Conservation (phyloP, 768 basidiomycete species). For the Suillus fuscotomentosus region DNA sequence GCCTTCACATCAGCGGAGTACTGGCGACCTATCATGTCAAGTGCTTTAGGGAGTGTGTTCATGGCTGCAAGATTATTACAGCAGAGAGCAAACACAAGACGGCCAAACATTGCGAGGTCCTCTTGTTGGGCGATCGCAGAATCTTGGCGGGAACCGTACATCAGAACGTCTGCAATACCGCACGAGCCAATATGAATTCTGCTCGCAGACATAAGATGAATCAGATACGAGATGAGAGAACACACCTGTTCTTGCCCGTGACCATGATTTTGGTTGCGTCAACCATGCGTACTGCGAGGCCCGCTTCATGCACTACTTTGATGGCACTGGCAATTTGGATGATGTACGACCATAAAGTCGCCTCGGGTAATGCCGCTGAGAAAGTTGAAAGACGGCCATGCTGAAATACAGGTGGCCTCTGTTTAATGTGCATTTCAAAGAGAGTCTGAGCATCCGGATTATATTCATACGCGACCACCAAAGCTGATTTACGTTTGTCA, state of each 20-base stretch:
- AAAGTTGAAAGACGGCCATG: slow-evolving; percentile 37
- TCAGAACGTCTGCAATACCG: slow-evolving; percentile 83
- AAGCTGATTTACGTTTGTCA: slow-evolving; percentile 46
- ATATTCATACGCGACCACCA: slow-evolving; percentile 90
- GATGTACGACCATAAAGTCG: slow-evolving; percentile 89
- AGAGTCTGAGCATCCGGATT: slow-evolving; percentile 83
- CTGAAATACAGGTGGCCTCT: slow-evolving; percentile 40
- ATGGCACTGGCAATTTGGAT: slow-evolving; percentile 88
- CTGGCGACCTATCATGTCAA: slow-evolving; percentile 68
- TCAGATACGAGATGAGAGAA: background rate
- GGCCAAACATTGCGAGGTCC: slow-evolving; percentile 84
- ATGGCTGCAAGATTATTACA: slow-evolving; percentile 63
- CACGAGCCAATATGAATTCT: slow-evolving; percentile 88
- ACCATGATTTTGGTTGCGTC: slow-evolving; percentile 87
- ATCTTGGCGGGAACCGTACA: slow-evolving; percentile 68
- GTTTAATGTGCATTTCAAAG: slow-evolving; percentile 71
- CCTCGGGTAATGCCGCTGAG: slow-evolving; percentile 56
- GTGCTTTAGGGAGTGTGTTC: slow-evolving; percentile 61
- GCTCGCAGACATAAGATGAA: background rate
- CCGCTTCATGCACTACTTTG: slow-evolving; percentile 79
- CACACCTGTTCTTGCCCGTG: slow-evolving; percentile 84
- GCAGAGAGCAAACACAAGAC: slow-evolving; percentile 77
- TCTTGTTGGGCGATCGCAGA: slow-evolving; percentile 73
- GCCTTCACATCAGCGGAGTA: slow-evolving; percentile 86
- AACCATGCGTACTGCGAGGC: slow-evolving; percentile 76